Conservation (phyloP, 2,329 filamentous ascomycete species). For the Paecilomyces dactylethromorphus region DNA sequence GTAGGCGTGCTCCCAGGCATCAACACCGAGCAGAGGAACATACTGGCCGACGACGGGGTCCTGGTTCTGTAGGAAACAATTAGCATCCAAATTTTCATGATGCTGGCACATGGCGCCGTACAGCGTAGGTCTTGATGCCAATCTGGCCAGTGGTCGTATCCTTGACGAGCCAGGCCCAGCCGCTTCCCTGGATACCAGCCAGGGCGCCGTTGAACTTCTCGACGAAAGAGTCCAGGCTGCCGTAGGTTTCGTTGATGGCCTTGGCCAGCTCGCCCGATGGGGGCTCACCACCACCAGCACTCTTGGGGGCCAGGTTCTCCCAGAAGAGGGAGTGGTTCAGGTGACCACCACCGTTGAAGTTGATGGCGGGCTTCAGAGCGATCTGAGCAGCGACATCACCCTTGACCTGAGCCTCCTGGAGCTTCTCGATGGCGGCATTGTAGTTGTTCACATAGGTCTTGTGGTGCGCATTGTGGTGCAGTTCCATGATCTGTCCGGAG, state of each 20-base stretch:
- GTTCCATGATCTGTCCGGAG: constrained; percentile 90
- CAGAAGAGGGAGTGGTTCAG: constrained; percentile 60
- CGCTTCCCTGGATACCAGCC: constrained; percentile 59
- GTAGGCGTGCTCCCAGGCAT: constrained; percentile 96
- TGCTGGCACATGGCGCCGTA: constrained; percentile 22
- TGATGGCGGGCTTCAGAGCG: constrained; percentile 54
- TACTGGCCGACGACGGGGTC: constrained; percentile 81
- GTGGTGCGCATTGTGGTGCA: constrained; percentile 92
- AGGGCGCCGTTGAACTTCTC: constrained; percentile 58
- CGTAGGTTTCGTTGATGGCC: constrained; percentile 55
- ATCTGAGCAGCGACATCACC: constrained; percentile 52
- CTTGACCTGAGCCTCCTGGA: constrained; percentile 51
- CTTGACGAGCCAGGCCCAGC: constrained; percentile 59
- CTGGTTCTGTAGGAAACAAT: constrained; percentile 55
- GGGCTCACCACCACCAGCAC: constrained; percentile 56
- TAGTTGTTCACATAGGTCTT: constrained; percentile 87
- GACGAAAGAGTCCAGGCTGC: constrained; percentile 54
- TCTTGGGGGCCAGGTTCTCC: constrained; percentile 61
- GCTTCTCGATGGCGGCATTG: constrained; percentile 71
- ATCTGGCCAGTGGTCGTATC: constrained; percentile 54
- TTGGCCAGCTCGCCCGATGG: constrained; percentile 51
- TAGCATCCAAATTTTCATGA: not conserved
- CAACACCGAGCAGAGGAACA: constrained; percentile 76
- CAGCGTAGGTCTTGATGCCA: constrained; percentile 58
- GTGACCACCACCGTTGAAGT: constrained; percentile 60